These are phyloP conservation scores for Meira nashicola DNA, from an alignment of 1,284 basidiomycete genomes.

Conservation along the genomic window DNA sequence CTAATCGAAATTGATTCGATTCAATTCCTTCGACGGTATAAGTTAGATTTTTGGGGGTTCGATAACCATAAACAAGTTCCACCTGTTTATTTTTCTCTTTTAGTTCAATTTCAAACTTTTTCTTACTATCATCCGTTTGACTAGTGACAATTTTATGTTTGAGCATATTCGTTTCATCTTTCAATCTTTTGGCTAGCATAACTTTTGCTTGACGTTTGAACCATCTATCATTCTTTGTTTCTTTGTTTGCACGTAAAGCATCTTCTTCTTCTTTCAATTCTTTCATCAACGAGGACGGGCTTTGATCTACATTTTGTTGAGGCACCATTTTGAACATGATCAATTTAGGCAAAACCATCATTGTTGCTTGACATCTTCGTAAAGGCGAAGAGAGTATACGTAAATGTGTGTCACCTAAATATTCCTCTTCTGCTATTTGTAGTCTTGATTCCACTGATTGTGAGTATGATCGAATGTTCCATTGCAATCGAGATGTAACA, in stretches of 20 bases:
- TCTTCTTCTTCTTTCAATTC: background rate
- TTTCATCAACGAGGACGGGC: background rate
- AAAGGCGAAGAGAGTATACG: slow-evolving; percentile 7
- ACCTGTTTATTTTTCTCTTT: background rate
- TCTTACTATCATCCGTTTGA: background rate
- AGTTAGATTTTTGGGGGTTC: background rate
- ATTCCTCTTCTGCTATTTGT: too few relatives aligned
- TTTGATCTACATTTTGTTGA: background rate
- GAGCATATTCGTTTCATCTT: background rate
- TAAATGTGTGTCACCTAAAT: background rate
- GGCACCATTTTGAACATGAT: slow-evolving; percentile 3
- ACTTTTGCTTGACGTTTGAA: background rate
- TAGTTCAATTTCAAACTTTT: background rate
- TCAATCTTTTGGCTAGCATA: background rate
- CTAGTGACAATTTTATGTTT: background rate
- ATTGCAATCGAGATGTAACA: too few relatives aligned
- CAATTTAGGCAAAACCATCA: slow-evolving; percentile 3
- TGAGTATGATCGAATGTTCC: too few relatives aligned
- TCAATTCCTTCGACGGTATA: background rate
- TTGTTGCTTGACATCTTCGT: slow-evolving; percentile 1
- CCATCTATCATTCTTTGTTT: background rate
- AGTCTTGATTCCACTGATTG: too few relatives aligned
- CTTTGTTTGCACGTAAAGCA: background rate
- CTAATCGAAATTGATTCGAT: background rate
- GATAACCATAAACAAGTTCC: too few relatives aligned